These are phyloP conservation scores for Coemansia sp. DNA, from an alignment of 192 early-diverging fungal genomes.

Conservation along the genomic window DNA sequence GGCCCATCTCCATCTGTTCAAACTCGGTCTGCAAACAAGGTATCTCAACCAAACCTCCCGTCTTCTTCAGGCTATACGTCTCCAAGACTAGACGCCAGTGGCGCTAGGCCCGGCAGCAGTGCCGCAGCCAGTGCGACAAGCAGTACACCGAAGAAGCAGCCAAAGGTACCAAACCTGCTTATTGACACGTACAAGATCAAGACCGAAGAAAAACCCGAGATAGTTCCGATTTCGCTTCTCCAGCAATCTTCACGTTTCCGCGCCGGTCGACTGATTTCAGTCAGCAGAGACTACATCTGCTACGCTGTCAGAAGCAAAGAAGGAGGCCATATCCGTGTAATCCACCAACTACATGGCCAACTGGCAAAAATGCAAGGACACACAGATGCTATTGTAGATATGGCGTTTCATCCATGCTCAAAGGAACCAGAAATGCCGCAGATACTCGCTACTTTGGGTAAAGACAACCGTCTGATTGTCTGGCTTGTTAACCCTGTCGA, in stretches of 20 bases:
- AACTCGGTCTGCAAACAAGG: too few relatives aligned
- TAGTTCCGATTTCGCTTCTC: conserved; percentile 45
- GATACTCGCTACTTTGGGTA: conserved; percentile 47
- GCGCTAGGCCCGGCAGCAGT: not conserved
- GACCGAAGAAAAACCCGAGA: conserved; percentile 33
- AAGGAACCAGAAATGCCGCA: conserved; percentile 34
- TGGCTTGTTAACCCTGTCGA: conserved; percentile 46
- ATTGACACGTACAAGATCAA: conserved; percentile 38
- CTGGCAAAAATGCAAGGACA: conserved; percentile 49
- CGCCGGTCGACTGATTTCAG: conserved; percentile 37
- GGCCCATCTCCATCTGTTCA: not conserved
- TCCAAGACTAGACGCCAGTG: conserved; percentile 13
- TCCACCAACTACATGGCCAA: conserved; percentile 50
- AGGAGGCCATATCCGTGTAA: conserved; percentile 47
- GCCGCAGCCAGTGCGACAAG: not conserved
- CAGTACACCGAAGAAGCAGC: conserved; percentile 10
- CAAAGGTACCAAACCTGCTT: conserved; percentile 10
- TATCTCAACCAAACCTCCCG: not conserved
- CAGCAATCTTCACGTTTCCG: conserved; percentile 44
- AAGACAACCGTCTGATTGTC: conserved; percentile 49
- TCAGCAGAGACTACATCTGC: conserved; percentile 52
- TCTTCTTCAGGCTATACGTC: conserved; percentile 19
- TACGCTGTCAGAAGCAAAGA: conserved; percentile 53
- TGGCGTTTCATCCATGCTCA: conserved; percentile 54
- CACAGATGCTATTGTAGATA: conserved; percentile 44